A percentile compares a stretch with the other conserved stretches of the same genome.
Conservation (phyloP, 441 rosid species). For the Pelargonium myrrhifolium region DNA sequence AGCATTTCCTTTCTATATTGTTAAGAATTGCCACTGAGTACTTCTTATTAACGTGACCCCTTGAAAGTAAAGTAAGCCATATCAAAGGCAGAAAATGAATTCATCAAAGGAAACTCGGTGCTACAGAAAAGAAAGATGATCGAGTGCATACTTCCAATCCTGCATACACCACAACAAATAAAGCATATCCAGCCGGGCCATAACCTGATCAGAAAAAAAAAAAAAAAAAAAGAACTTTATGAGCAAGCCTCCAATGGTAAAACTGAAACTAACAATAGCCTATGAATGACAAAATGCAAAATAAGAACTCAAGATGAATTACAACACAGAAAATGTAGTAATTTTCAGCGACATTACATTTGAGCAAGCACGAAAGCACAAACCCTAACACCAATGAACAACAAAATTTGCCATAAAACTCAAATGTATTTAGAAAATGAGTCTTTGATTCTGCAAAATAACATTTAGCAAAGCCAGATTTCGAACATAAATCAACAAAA, state of each 20-base stretch:
- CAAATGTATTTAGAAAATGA: too few relatives aligned
- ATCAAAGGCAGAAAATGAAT: slow-evolving; percentile 8
- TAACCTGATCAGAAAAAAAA: slow-evolving; percentile 60
- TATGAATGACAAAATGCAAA: slow-evolving; percentile 2
- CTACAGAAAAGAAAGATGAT: slow-evolving; percentile 5
- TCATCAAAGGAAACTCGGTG: slow-evolving; percentile 1
- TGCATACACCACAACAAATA: slow-evolving; percentile 83
- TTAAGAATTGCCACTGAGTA: background rate
- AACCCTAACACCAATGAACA: too few relatives aligned
- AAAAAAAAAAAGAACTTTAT: slow-evolving; percentile 7
- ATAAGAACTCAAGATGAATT: background rate
- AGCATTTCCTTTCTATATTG: background rate
- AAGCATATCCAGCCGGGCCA: slow-evolving; percentile 88
- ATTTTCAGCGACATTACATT: too few relatives aligned
- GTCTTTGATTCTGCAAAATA: too few relatives aligned
- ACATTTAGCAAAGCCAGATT: too few relatives aligned
- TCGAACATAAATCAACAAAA: too few relatives aligned
- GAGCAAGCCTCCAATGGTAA: slow-evolving; percentile 12
- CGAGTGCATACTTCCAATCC: slow-evolving; percentile 69
- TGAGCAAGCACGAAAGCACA: too few relatives aligned
- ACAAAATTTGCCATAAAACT: too few relatives aligned
- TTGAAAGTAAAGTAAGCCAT: slow-evolving; percentile 7
- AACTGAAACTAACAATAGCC: slow-evolving; percentile 7
- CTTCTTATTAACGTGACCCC: background rate
- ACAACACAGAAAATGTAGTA: background rate